Evolutionary conservation across 2,329 filamentous ascomycete species (phyloP), one percentile per base, ranked within the genome.

Genomic region (Penicillium sp.): DNA sequence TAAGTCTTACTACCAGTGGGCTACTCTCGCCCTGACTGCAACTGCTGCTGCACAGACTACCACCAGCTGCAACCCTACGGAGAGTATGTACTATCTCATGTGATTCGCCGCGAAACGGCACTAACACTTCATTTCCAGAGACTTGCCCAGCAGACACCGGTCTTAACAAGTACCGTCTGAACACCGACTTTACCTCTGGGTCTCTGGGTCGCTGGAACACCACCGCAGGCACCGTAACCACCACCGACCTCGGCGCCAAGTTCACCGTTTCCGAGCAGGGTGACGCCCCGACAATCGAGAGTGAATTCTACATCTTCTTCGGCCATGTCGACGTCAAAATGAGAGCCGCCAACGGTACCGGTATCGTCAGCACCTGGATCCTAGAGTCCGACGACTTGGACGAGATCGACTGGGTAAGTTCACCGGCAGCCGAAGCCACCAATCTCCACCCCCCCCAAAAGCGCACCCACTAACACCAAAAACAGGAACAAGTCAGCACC

Each of bases 271-370:
- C 84, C 36, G 79, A 86, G 71, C 82, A 86, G 49, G 92, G 93
- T 60, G 90, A 97, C 70, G 86, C 93, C 2, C 94, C 94, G 0
- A 91, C 93, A 72, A 85, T 99, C 60, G 83, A 84, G 63, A 96
- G 91, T 61, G 84, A 93, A 68, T 97, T 96, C 83, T 97, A 96
- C 82, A 96, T 99, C 79, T 97, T 99, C 91, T 99, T 96, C 74
- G 94, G 94, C 66, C 89, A 88, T 62, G 89, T 96, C 71, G 89
- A 96, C 64, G 85, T 97, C 65, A 88, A 86, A 50, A 82, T 97
- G 82, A 92, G 93, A 77, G 87, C 91, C 38, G 91, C 94, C 12
- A 89, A 91, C 0, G 94, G 94, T 2, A 86, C 85, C 29, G 94
- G 94, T 64, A 96, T 97, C 66, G 91, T 99, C 65, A 96, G 91